phyloP scores from a whole-genome alignment of 164 flowering plant species.

The Tetracentron sinense region DNA sequence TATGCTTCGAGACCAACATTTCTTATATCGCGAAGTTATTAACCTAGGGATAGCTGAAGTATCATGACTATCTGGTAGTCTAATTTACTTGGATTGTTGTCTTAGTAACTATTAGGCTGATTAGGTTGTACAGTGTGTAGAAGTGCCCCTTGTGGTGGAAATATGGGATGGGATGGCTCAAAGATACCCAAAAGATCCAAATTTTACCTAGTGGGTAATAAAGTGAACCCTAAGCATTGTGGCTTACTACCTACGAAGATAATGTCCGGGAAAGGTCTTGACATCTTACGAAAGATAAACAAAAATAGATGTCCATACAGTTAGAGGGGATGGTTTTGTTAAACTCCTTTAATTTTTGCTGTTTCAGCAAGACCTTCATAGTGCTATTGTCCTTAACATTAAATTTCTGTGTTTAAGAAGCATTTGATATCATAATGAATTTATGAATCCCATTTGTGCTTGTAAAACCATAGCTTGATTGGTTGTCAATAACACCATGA shows the following conservation, averaged over 20 bases:
- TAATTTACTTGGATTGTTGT: background rate
- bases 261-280: no score
- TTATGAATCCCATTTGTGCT: background rate
- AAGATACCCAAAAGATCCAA: background rate
- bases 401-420: background rate
- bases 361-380: background rate
- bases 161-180: background rate
- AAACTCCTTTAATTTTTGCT: background rate
- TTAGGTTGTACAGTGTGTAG: background rate
- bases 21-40: background rate
- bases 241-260: no score
- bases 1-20: background rate
- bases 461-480: background rate
- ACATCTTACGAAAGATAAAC: no score
- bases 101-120: background rate
- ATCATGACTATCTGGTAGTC: background rate
- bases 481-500: background rate
- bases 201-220: no score
- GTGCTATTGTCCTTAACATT: background rate
- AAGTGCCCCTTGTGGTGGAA: background rate
- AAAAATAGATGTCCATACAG: no score
- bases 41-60: conserved; percentile 2
- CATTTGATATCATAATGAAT: background rate
- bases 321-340: no score
- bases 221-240: background rate